Evolutionary conservation across 495 filamentous ascomycete genomes (phyloP).

Genomic region (Clohesyomyces aquaticus): DNA sequence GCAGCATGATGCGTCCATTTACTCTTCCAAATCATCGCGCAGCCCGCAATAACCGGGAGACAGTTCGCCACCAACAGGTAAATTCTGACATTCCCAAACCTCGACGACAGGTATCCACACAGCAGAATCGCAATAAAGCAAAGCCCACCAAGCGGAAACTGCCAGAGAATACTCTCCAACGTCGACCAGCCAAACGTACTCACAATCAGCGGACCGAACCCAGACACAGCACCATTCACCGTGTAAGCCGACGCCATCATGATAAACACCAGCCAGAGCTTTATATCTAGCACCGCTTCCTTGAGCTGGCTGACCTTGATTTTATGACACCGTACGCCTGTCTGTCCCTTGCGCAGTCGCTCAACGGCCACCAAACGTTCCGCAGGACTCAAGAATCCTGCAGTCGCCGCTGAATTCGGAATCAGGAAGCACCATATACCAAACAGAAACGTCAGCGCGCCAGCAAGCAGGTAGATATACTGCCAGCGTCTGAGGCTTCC

Average conservation of each 20-base stretch:
- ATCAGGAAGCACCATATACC: conserved; percentile 64
- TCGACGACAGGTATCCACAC: conserved; percentile 63
- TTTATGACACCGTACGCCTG: conserved; percentile 57
- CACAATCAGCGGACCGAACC: conserved; percentile 75
- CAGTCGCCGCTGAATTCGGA: conserved; percentile 58
- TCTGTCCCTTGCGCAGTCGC: conserved; percentile 56
- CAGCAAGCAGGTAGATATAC: conserved; percentile 70
- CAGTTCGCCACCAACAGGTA: conserved; percentile 66
- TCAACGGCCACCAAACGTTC: conserved; percentile 60
- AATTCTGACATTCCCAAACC: conserved; percentile 66
- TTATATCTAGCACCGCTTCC: conserved; percentile 55
- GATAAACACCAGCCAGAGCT: conserved; percentile 59
- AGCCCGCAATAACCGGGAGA: conserved; percentile 73
- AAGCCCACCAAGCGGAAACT: conserved; percentile 71
- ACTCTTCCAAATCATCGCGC: conserved; percentile 73
- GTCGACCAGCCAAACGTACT: conserved; percentile 71
- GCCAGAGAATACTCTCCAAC: conserved; percentile 69
- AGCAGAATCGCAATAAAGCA: conserved; percentile 66
- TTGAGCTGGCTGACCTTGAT: conserved; percentile 56
- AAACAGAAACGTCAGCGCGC: conserved; percentile 65
- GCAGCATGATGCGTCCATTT: conserved; percentile 65
- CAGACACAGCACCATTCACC: conserved; percentile 75
- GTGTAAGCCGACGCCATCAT: conserved; percentile 68
- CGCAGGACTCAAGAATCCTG: conserved; percentile 57
- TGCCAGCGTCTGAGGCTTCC: conserved; percentile 65